These are phyloP conservation scores for Hyparrhenia diplandra DNA, from an alignment of 176 grass and related monocot species.

Conservation along the genomic window DNA sequence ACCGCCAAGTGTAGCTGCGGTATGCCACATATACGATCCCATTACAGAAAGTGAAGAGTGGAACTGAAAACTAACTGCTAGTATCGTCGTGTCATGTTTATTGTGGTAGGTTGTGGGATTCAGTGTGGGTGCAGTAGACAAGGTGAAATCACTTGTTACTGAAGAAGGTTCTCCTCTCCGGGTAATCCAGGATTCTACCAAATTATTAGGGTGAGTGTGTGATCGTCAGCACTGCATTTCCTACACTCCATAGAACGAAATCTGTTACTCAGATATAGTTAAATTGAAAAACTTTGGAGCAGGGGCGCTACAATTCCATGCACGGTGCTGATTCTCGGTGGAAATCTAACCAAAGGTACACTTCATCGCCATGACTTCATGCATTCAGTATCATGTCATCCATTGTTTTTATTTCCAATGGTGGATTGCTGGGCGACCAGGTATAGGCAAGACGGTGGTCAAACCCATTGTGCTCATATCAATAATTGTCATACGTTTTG, in stretches of 20 bases:
- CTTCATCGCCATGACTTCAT: background rate
- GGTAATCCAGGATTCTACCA: conserved; percentile 39
- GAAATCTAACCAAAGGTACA: conserved; percentile 59
- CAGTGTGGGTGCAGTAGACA: conserved; percentile 17
- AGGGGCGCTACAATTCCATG: conserved; percentile 63
- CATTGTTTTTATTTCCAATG: background rate
- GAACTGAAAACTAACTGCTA: background rate
- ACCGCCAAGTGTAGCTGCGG: conserved; percentile 55
- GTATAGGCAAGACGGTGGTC: conserved; percentile 19
- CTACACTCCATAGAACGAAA: background rate
- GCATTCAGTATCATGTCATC: background rate
- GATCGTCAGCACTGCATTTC: background rate
- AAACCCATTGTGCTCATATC: conserved; percentile 8
- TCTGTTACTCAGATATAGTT: too few relatives aligned
- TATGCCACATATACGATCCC: background rate
- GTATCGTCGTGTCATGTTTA: background rate
- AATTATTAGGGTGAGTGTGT: conserved; percentile 36
- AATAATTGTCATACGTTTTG: conserved; percentile 35
- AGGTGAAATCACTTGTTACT: conserved; percentile 43
- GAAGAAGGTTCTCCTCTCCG: conserved; percentile 32
- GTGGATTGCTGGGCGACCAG: background rate
- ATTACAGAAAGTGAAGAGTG: background rate
- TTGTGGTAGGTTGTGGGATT: conserved; percentile 42
- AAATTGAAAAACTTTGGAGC: background rate
- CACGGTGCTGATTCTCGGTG: conserved; percentile 56